These are phyloP conservation scores for Hypoxylon subgilvum DNA, from an alignment of 495 filamentous ascomycete species.

Conservation along the genomic window DNA sequence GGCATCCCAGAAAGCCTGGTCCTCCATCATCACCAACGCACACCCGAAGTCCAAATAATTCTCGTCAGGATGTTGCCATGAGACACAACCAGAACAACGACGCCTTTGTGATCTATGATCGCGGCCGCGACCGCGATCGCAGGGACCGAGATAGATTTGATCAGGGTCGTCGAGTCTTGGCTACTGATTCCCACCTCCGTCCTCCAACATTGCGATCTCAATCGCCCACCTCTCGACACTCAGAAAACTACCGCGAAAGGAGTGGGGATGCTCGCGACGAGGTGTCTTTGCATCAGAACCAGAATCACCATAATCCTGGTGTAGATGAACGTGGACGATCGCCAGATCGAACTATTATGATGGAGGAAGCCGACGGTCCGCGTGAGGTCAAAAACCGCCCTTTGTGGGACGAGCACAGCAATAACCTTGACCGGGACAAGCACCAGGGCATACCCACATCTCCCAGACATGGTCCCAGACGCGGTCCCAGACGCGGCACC, in stretches of 20 bases:
- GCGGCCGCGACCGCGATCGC: conserved; percentile 37
- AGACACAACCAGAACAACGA: conserved; percentile 38
- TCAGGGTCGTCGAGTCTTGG: conserved; percentile 28
- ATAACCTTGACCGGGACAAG: conserved; percentile 21
- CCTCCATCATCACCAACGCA: conserved; percentile 28
- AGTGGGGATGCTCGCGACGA: conserved; percentile 26
- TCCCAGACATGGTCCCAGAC: conserved; percentile 32
- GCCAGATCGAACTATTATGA: conserved; percentile 22
- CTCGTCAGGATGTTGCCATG: conserved; percentile 38
- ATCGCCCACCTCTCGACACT: conserved; percentile 32
- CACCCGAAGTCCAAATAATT: conserved; percentile 21
- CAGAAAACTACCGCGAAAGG: conserved; percentile 24
- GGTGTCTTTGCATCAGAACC: conserved; percentile 22
- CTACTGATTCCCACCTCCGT: conserved; percentile 30
- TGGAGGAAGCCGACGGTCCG: conserved; percentile 20
- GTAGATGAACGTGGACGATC: conserved; percentile 37
- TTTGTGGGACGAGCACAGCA: conserved; percentile 21
- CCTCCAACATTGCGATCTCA: conserved; percentile 30
- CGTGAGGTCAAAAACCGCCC: conserved; percentile 32
- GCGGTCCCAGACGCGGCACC: conserved; percentile 20
- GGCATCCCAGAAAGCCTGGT: conserved; percentile 29
- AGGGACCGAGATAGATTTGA: conserved; percentile 40
- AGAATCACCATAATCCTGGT: conserved; percentile 27
- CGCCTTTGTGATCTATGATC: conserved; percentile 33
- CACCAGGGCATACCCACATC: conserved; percentile 35